phyloP scores from a whole-genome alignment of 768 basidiomycete species.

The Leccinum arenicola region DNA sequence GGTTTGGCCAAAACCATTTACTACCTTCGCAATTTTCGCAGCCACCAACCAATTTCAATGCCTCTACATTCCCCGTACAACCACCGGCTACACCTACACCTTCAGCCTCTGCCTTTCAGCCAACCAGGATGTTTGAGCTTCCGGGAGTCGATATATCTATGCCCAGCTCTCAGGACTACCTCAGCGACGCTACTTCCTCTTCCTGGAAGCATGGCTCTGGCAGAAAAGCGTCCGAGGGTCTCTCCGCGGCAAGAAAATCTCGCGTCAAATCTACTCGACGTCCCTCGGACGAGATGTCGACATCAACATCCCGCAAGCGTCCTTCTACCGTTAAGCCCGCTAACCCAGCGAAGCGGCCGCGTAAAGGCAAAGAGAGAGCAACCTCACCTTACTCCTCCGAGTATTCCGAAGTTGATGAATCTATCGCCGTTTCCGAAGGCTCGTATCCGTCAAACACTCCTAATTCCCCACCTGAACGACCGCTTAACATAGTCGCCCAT shows the following conservation, averaged over 20 bases:
- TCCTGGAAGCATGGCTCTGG: conserved; percentile 6
- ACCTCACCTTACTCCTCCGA: conserved; percentile 18
- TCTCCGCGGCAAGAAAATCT: conserved; percentile 3
- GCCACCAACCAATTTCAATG: conserved; percentile 3
- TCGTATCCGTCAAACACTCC: conserved; percentile 12
- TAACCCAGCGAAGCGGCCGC: conserved; percentile 17
- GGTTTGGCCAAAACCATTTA: conserved; percentile 18
- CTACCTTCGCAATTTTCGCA: conserved; percentile 22
- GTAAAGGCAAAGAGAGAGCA: conserved; percentile 31
- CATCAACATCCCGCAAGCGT: conserved; percentile 24
- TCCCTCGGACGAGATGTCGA: conserved; percentile 4
- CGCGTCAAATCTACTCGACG: conserved; percentile 5
- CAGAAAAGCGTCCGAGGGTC: conserved; percentile 9
- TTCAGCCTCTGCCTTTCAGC: conserved; percentile 5
- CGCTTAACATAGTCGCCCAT: conserved; percentile 11
- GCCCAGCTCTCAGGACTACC: conserved; percentile 2
- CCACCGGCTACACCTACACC: not conserved
- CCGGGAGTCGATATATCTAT: not conserved
- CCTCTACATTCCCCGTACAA: conserved; percentile 5
- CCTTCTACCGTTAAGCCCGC: conserved; percentile 15
- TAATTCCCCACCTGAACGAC: conserved; percentile 14
- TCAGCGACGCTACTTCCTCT: conserved; percentile 1
- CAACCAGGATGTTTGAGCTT: not conserved
- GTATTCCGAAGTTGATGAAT: conserved; percentile 15
- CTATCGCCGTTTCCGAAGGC: conserved; percentile 7